phyloP scores from a whole-genome alignment of 306 rosid species.

The Glycine soja region DNA sequence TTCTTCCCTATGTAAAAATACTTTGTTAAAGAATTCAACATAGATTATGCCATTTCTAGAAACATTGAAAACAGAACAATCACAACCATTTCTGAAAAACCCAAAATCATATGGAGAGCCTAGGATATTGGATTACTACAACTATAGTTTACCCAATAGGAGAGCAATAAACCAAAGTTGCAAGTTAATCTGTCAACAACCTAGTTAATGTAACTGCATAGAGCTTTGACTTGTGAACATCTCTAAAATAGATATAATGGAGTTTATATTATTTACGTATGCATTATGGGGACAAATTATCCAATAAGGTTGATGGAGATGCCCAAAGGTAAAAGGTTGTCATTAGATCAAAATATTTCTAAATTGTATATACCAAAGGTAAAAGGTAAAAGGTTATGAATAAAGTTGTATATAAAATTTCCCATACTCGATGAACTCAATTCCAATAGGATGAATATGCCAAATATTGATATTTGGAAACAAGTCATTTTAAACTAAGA shows the following conservation, averaged over 20 bases:
- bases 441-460: background rate
- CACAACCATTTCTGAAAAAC: background rate
- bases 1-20: background rate
- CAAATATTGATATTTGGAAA: background rate
- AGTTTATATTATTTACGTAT: background rate
- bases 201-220: background rate
- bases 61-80: background rate
- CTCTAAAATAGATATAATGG: background rate
- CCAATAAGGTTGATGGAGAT: background rate
- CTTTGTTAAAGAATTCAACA: background rate
- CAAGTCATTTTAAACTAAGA: background rate
- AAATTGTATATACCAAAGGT: background rate
- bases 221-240: background rate
- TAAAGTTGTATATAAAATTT: background rate
- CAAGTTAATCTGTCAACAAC: background rate
- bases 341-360: background rate
- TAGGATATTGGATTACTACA: background rate
- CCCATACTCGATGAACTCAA: background rate
- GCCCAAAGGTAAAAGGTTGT: background rate
- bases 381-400: background rate
- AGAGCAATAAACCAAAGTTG: background rate
- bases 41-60: background rate
- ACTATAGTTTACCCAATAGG: background rate
- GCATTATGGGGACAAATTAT: background rate
- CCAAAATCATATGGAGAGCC: slow-evolving; percentile 21